phyloP scores from a whole-genome alignment of 768 basidiomycete species.

The Amanita pallidorosea region DNA sequence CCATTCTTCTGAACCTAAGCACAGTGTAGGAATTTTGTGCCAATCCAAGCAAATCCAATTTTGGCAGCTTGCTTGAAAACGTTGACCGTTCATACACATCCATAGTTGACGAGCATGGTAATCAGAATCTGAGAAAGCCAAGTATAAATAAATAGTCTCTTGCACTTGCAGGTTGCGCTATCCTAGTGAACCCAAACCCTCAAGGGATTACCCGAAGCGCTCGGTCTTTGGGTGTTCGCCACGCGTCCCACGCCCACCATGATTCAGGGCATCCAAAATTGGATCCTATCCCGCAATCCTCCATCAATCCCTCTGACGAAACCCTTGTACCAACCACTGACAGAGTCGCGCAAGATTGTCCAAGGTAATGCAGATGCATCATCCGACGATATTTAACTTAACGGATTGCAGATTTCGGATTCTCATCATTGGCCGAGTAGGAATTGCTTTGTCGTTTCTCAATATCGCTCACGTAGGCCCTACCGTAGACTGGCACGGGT shows the following conservation, averaged over 20 bases:
- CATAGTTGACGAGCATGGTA: background rate
- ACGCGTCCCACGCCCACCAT: too few relatives aligned
- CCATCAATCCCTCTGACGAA: background rate
- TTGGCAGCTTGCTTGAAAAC: background rate
- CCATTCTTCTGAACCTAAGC: background rate
- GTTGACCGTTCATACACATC: background rate
- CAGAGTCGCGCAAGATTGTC: background rate
- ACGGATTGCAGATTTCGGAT: constrained; percentile 10
- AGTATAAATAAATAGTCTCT: too few relatives aligned
- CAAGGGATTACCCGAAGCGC: too few relatives aligned
- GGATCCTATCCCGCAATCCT: too few relatives aligned
- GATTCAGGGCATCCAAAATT: too few relatives aligned
- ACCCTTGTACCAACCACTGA: background rate
- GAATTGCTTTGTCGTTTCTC: background rate
- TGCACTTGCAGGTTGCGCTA: too few relatives aligned
- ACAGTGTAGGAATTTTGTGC: background rate
- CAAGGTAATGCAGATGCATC: background rate
- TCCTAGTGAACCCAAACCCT: too few relatives aligned
- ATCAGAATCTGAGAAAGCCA: background rate
- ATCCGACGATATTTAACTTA: background rate
- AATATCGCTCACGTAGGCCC: background rate
- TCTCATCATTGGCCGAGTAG: constrained; percentile 13
- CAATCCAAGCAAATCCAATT: background rate
- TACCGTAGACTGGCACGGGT: constrained; percentile 15
- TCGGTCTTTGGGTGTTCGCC: too few relatives aligned